These are phyloP conservation scores for Lasiosphaeria miniovina DNA, from an alignment of 495 filamentous ascomycete species.

Conservation along the genomic window DNA sequence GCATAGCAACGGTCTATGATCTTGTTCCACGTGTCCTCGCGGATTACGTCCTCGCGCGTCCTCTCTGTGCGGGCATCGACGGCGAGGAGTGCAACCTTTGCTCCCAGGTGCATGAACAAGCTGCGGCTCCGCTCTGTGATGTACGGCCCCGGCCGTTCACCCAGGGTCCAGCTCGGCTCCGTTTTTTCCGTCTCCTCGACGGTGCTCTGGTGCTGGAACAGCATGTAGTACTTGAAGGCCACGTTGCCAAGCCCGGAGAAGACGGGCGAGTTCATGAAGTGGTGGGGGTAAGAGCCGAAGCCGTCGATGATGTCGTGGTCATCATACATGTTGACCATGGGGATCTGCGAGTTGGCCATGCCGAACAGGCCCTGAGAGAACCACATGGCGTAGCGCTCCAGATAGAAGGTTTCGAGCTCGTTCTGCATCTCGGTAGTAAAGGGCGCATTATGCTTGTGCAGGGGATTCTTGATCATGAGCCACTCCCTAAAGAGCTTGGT, in stretches of 20 bases:
- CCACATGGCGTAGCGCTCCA: slow-evolving; percentile 83
- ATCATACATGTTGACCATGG: slow-evolving; percentile 97
- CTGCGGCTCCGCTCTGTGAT: slow-evolving; percentile 83
- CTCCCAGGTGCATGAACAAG: slow-evolving; percentile 79
- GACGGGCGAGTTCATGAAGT: slow-evolving; percentile 88
- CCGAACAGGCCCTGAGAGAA: slow-evolving; percentile 94
- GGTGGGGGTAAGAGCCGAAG: slow-evolving; percentile 86
- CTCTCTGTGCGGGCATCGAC: slow-evolving; percentile 91
- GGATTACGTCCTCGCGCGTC: slow-evolving; percentile 75
- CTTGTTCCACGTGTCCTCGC: slow-evolving; percentile 73
- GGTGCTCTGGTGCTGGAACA: slow-evolving; percentile 94
- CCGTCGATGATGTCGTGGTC: slow-evolving; percentile 99
- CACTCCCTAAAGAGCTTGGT: slow-evolving; percentile 75
- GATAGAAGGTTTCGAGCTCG: slow-evolving; percentile 82
- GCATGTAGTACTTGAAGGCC: slow-evolving; percentile 96
- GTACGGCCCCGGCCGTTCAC: slow-evolving; percentile 78
- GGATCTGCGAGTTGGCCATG: slow-evolving; percentile 89
- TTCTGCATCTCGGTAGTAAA: slow-evolving; percentile 76
- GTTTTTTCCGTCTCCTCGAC: slow-evolving; percentile 71
- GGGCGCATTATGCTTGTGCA: slow-evolving; percentile 69
- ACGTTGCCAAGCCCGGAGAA: slow-evolving; percentile 86
- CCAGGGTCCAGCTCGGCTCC: slow-evolving; percentile 90
- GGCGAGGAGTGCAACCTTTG: slow-evolving; percentile 75
- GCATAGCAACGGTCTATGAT: slow-evolving; percentile 78
- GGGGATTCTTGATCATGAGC: slow-evolving; percentile 74